These are phyloP conservation scores for Handroanthus guayacan DNA, from an alignment of 257 asterid genomes.

Conservation along the genomic window DNA sequence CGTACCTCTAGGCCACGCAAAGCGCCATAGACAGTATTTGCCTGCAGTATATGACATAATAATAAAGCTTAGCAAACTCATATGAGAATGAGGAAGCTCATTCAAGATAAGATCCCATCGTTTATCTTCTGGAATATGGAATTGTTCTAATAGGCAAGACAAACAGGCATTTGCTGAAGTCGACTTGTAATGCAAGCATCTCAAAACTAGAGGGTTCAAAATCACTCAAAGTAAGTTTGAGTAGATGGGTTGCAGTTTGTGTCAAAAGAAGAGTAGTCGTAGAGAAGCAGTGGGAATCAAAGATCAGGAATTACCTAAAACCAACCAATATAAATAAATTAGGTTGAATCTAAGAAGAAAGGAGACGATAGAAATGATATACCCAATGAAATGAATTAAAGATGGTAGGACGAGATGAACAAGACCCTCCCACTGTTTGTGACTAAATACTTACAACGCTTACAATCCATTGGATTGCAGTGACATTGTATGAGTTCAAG, in stretches of 20 bases:
- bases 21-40: constrained; percentile 85
- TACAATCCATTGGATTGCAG: background rate
- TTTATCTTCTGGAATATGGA: background rate
- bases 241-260: background rate
- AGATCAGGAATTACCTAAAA: background rate
- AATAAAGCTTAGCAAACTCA: constrained; percentile 35
- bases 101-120: background rate
- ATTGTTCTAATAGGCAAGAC: background rate
- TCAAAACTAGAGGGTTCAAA: background rate
- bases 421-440: background rate
- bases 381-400: background rate
- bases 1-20: constrained; percentile 90
- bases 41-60: constrained; percentile 58
- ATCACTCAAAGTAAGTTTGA: background rate
- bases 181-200: background rate
- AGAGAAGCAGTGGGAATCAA: background rate
- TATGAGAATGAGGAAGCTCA: constrained; percentile 14
- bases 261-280: background rate
- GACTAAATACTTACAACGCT: background rate
- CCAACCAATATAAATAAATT: background rate
- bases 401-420: background rate
- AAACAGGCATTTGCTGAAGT: background rate
- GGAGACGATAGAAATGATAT: background rate
- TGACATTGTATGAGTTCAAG: background rate
- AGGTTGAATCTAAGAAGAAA: background rate